Conservation (phyloP, 305 asterid genomes). For the Withania somnifera region DNA sequence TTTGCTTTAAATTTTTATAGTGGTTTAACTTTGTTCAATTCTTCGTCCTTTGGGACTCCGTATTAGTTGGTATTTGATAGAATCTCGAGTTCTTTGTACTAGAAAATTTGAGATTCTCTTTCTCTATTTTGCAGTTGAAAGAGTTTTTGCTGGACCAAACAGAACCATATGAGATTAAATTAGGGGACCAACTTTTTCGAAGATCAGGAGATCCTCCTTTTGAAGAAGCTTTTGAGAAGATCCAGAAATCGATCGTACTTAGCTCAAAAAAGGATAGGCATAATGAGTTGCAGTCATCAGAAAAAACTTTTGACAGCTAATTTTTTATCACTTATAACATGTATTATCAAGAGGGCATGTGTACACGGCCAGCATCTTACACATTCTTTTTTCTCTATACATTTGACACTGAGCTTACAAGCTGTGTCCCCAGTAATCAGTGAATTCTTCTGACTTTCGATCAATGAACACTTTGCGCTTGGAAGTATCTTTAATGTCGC, state of each 20-base stretch:
- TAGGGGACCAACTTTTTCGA: slow-evolving; percentile 63
- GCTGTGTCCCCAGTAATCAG: not conserved
- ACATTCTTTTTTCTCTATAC: not conserved
- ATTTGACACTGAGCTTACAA: not conserved
- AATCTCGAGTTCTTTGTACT: not conserved
- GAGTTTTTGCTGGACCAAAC: slow-evolving; percentile 58
- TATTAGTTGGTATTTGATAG: not conserved
- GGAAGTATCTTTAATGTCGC: not conserved
- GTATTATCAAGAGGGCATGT: not conserved
- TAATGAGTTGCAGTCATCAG: slow-evolving; percentile 37
- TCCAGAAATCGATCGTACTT: slow-evolving; percentile 15
- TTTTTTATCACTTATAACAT: not conserved
- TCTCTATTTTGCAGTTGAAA: slow-evolving; percentile 38
- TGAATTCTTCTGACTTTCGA: not conserved
- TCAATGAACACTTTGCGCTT: not conserved
- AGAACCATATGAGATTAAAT: slow-evolving; percentile 76
- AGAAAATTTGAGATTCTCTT: not conserved
- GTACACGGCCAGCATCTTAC: not conserved
- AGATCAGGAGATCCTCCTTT: slow-evolving; percentile 77
- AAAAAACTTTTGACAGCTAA: not conserved
- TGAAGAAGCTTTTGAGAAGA: slow-evolving; percentile 49
- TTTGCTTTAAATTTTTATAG: not conserved
- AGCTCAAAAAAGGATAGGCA: slow-evolving; percentile 13
- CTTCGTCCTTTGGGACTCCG: not conserved
- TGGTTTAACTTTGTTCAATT: not conserved